Conservation (phyloP, 2,329 filamentous ascomycete species). For the Fusarium drepaniforme region DNA sequence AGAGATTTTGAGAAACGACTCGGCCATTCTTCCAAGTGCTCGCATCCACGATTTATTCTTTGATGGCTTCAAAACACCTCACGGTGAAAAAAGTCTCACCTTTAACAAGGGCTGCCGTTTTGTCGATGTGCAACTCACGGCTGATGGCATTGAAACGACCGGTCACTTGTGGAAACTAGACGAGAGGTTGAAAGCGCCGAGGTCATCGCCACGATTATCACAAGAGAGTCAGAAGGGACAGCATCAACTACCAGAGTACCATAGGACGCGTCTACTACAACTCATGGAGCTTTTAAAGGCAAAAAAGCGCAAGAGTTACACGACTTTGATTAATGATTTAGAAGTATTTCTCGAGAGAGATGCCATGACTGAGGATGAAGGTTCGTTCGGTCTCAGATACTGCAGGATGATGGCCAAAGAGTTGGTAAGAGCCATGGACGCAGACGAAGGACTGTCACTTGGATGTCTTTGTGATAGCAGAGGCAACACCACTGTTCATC, state of each 20-base stretch:
- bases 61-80: conserved; percentile 30
- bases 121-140: conserved; percentile 27
- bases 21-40: neutral
- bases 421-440: conserved; percentile 33
- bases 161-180: conserved; percentile 45
- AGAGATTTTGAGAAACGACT: conserved; percentile 49
- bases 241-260: conserved; percentile 21
- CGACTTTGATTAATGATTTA: neutral
- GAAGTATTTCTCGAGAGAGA: conserved; percentile 23
- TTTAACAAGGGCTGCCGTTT: conserved; percentile 46
- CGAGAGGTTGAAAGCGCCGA: conserved; percentile 24
- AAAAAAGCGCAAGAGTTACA: neutral
- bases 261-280: conserved; percentile 29
- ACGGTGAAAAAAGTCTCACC: conserved; percentile 26
- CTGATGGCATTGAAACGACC: conserved; percentile 30
- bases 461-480: conserved; percentile 25
- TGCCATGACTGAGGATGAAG: conserved; percentile 4
- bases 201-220: conserved; percentile 13
- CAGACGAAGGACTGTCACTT: conserved; percentile 20
- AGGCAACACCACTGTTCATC: neutral
- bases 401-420: conserved; percentile 34
- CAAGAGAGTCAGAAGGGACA: conserved; percentile 17
- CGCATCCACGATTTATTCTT: conserved; percentile 34
- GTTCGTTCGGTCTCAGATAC: conserved; percentile 28
- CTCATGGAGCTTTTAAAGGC: conserved; percentile 19